These are phyloP conservation scores for Stachybotrys chlorohalonatus DNA, from an alignment of 2,329 filamentous ascomycete species.

Conservation along the genomic window DNA sequence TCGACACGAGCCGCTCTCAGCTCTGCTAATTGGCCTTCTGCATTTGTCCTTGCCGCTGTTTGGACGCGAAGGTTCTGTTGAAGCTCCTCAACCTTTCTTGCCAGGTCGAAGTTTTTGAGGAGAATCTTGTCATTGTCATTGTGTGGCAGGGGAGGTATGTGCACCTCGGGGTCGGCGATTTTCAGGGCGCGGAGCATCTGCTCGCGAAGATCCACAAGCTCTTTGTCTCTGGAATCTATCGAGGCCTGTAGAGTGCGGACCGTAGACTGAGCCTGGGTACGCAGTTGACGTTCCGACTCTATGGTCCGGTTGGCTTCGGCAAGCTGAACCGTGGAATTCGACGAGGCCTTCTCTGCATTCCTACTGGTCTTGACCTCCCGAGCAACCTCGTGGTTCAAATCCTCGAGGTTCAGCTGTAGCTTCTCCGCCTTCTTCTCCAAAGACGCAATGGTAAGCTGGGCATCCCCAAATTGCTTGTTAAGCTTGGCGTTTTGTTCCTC, in stretches of 20 bases:
- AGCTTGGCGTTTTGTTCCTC: constrained; percentile 79
- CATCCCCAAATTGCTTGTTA: constrained; percentile 75
- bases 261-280: constrained; percentile 76
- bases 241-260: constrained; percentile 71
- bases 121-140: constrained; percentile 52
- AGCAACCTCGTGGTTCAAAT: constrained; percentile 85
- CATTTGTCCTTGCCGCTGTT: constrained; percentile 68
- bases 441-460: constrained; percentile 72
- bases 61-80: constrained; percentile 82
- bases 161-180: constrained; percentile 71
- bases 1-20: constrained; percentile 67
- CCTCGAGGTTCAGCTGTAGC: constrained; percentile 76
- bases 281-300: constrained; percentile 81
- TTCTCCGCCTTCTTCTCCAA: constrained; percentile 95
- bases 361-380: constrained; percentile 83
- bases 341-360: constrained; percentile 82
- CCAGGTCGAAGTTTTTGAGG: constrained; percentile 74
- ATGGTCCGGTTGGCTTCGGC: constrained; percentile 83
- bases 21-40: constrained; percentile 74
- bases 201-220: constrained; percentile 69
- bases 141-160: constrained; percentile 53
- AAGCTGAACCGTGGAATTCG: constrained; percentile 70
- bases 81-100: constrained; percentile 77
- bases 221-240: constrained; percentile 70
- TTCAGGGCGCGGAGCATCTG: constrained; percentile 78